Evolutionary conservation across 495 filamentous ascomycete genomes (phyloP), one percentile per base, ranked within the genome.

Genomic region (Aspergillus funiculosus): DNA sequence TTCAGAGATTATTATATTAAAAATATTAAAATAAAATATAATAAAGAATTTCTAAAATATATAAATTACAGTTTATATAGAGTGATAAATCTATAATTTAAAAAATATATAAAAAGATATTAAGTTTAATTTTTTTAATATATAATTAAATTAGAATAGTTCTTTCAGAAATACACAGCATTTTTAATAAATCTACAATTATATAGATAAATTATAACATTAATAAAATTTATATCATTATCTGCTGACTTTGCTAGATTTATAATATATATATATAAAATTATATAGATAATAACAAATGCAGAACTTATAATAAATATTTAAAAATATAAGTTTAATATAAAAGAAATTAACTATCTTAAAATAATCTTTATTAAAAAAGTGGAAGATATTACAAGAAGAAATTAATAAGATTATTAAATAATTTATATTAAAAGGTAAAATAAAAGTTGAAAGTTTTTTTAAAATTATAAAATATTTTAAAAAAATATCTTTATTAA

Each of bases 141-240:
- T 13, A 51, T 35, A 48, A n/a, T n/a, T n/a, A n/a, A n/a, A n/a
- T 43, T 40, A 38, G 29, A 37, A n/a, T 11, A 47, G 43, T 14
- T 6, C 43, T 26, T 13, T 29, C 28, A 28, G 20, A 43, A 42
- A 30, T 32, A 41, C 37, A 45, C 22, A 8, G 31, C 0, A 31
- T 46, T 35, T 40, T 31, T 45, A 1, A 45, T 6, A 26, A 22
- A 45, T 36, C 1, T 36, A 36, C 7, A 21, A 36, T 31, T 45
- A 18, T 28, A 38, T 37, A 46, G 29, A 46, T 46, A 37, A 13
- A 15, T 38, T 38, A 30, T 39, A 29, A 29, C 39, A 38, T 8
- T 37, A 38, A 29, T 39, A 38, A 39, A 21, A 38, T 5, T n/a
- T 35, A 22, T 26, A 20, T 41, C 19, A 25, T 19, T 37, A 37